Percentiles rank a stretch among this genome's conserved stretches.
These are phyloP conservation scores for Colletotrichum orbiculare DNA, from an alignment of 2,329 filamentous ascomycete species.

Conservation along the genomic window DNA sequence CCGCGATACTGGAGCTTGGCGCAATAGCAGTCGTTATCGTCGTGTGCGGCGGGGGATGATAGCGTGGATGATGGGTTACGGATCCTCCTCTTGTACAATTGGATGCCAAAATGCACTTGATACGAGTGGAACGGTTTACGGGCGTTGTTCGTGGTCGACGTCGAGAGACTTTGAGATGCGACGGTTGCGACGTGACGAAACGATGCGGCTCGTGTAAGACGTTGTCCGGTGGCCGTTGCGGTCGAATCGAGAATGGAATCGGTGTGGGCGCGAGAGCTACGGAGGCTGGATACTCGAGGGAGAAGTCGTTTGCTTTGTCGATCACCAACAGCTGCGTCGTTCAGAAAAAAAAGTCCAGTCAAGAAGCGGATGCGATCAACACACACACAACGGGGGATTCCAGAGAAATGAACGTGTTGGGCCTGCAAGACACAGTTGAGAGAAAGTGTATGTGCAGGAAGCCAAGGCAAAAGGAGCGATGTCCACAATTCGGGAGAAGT, in stretches of 20 bases:
- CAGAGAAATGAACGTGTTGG: conserved; percentile 31
- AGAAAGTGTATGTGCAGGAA: conserved; percentile 7
- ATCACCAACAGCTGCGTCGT: conserved; percentile 15
- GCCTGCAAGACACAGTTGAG: conserved; percentile 1
- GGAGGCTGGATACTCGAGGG: conserved; percentile 7
- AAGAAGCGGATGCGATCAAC: conserved; percentile 39
- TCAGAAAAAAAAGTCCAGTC: conserved; percentile 13
- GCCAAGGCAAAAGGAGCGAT: conserved; percentile 28
- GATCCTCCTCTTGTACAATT: conserved; percentile 9
- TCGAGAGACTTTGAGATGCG: not conserved
- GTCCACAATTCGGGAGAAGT: conserved; percentile 19
- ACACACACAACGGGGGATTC: conserved; percentile 30
- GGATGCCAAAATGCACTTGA: not conserved
- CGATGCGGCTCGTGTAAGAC: conserved; percentile 23
- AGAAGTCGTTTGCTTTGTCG: not conserved
- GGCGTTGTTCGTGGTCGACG: not conserved
- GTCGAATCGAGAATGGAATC: not conserved
- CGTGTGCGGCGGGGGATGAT: not conserved
- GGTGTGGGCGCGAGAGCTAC: conserved; percentile 5
- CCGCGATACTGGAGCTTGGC: not conserved
- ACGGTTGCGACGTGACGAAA: conserved; percentile 12
- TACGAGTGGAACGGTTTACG: conserved; percentile 5
- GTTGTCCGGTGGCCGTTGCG: conserved; percentile 11
- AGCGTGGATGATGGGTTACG: not conserved
- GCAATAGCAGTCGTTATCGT: conserved; percentile 6